Evolutionary conservation across 176 grass and related monocot genomes (phyloP).

Genomic region (Cenchrus purpureus): DNA sequence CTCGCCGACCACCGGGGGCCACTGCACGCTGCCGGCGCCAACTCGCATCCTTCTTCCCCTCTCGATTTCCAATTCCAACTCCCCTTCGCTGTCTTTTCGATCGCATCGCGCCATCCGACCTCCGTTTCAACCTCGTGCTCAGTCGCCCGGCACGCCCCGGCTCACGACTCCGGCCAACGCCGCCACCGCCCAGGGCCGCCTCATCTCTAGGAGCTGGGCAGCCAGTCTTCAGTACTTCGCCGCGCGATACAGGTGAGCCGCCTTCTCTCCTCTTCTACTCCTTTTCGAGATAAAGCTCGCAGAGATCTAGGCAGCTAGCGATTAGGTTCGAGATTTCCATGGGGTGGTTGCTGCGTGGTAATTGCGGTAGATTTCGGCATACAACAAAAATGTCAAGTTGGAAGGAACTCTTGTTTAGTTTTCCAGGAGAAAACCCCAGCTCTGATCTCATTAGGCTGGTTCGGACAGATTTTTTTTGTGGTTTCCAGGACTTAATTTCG

Average conservation of each 20-base stretch:
- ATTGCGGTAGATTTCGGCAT: background rate
- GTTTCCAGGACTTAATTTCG: background rate
- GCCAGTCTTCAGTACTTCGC: background rate
- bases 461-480: background rate
- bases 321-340: background rate
- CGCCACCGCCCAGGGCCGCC: background rate
- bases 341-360: background rate
- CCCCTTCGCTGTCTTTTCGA: background rate
- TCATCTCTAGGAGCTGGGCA: background rate
- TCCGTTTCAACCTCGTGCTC: background rate
- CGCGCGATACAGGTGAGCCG: background rate
- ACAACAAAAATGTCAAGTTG: background rate
- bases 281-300: background rate
- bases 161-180: background rate
- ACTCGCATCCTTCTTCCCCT: background rate
- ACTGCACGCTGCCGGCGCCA: background rate
- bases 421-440: background rate
- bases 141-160: background rate
- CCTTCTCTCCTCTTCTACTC: background rate
- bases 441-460: background rate
- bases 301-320: background rate
- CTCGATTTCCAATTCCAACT: background rate
- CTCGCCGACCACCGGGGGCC: background rate
- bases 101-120: slow-evolving; percentile 9
- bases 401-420: background rate